Conservation (phyloP, 2,329 filamentous ascomycete genomes). For the Phyllosticta citriasiana region DNA sequence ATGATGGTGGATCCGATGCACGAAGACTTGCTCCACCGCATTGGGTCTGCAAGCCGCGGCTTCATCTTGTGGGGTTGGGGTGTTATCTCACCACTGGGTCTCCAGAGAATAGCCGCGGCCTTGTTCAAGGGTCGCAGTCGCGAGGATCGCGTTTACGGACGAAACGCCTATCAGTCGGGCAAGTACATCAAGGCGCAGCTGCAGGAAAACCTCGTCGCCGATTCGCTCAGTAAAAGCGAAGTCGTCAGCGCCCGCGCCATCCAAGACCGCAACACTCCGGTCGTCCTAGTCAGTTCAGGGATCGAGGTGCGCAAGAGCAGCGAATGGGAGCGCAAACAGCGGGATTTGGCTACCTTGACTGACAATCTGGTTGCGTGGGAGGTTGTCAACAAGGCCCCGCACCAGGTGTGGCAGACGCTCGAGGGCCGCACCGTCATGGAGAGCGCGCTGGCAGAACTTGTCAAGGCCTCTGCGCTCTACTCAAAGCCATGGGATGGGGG, state of each 20-base stretch:
- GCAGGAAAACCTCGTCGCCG: conserved; percentile 84
- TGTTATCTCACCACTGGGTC: conserved; percentile 73
- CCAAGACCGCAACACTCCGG: conserved; percentile 61
- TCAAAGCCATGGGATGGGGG: conserved; percentile 3
- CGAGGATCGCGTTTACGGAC: conserved; percentile 77
- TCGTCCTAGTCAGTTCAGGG: conserved; percentile 77
- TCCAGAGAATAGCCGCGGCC: conserved; percentile 70
- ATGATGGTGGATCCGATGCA: conserved; percentile 83
- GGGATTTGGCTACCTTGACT: conserved; percentile 72
- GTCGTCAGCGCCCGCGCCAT: conserved; percentile 69
- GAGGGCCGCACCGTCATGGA: conserved; percentile 69
- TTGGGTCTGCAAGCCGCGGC: conserved; percentile 60
- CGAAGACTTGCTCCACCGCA: conserved; percentile 65
- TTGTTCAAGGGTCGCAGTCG: conserved; percentile 71
- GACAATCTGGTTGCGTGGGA: conserved; percentile 75
- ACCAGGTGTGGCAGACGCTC: conserved; percentile 71
- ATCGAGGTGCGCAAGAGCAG: conserved; percentile 54
- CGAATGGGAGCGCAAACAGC: conserved; percentile 75
- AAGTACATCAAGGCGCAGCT: conserved; percentile 84
- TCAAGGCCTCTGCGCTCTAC: conserved; percentile 31
- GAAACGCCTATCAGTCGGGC: conserved; percentile 65
- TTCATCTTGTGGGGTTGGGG: conserved; percentile 83
- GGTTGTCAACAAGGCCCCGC: conserved; percentile 72
- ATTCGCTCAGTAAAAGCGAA: conserved; percentile 75
- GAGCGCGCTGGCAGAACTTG: conserved; percentile 62